Evolutionary conservation across 768 basidiomycete genomes (phyloP).

Genomic region (Trichaptum fuscoviolaceum): DNA sequence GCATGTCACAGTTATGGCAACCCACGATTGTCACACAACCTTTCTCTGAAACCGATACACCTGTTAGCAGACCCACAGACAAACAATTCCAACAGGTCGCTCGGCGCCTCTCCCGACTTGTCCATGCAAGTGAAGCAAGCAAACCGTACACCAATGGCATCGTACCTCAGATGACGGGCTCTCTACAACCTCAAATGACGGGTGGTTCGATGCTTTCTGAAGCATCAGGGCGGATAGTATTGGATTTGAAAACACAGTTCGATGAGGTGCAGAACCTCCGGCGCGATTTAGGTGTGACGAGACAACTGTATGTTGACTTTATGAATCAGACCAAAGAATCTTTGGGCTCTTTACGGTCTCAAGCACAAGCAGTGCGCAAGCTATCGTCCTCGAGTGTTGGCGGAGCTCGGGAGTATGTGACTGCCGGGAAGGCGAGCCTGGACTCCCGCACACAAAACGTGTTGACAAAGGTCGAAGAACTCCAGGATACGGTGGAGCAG

Average conservation of each 20-base stretch:
- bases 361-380: constrained; percentile 85
- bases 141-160: constrained; percentile 27
- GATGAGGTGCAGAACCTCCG: constrained; percentile 94
- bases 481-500: constrained; percentile 85
- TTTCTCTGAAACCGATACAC: constrained; percentile 61
- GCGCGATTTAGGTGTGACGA: constrained; percentile 88
- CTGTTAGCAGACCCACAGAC: constrained; percentile 64
- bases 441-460: constrained; percentile 85
- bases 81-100: constrained; percentile 70
- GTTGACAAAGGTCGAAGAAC: constrained; percentile 87
- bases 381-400: constrained; percentile 78
- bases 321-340: constrained; percentile 88
- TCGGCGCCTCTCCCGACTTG: constrained; percentile 66
- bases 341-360: constrained; percentile 67
- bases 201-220: constrained; percentile 72
- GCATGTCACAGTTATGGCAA: constrained; percentile 41
- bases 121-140: constrained; percentile 35
- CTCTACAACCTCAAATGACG: constrained; percentile 66
- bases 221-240: constrained; percentile 66
- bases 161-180: constrained; percentile 62
- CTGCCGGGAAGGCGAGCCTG: constrained; percentile 88
- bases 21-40: constrained; percentile 46
- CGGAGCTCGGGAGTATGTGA: constrained; percentile 82
- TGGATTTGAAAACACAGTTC: constrained; percentile 86
- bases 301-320: constrained; percentile 93